Percentiles rank a stretch among this genome's conserved stretches.
Conservation (phyloP, 176 grass and related monocot species). For the maize (Zea mays) region Zm-B73-REFERENCE-NAM-5.0 NC_050102.1:170632001-170632500, state of each 20-base stretch:
- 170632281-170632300: conserved; percentile 96
- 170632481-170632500: neutral
- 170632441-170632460: neutral
- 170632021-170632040: too few species aligned
- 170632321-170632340: conserved; percentile 98
- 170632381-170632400: neutral
- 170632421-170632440: neutral
- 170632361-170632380: conserved; percentile 13
- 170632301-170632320: conserved; percentile 96
- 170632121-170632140: neutral
- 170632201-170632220: conserved; percentile 11
- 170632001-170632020: too few species aligned
- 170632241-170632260: conserved; percentile 4
- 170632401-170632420: conserved; percentile 1
- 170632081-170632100: too few species aligned
- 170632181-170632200: conserved; percentile 12
- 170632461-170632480: conserved; percentile 25
- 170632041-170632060: too few species aligned
- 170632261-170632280: conserved; percentile 72
- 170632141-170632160: conserved; percentile 3
- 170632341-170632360: conserved; percentile 62
- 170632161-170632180: conserved; percentile 7
- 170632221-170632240: conserved; percentile 22
- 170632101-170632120: neutral
- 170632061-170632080: too few species aligned